phyloP scores from a whole-genome alignment of 192 early-diverging fungal species.

The Geranomyces variabilis region DNA sequence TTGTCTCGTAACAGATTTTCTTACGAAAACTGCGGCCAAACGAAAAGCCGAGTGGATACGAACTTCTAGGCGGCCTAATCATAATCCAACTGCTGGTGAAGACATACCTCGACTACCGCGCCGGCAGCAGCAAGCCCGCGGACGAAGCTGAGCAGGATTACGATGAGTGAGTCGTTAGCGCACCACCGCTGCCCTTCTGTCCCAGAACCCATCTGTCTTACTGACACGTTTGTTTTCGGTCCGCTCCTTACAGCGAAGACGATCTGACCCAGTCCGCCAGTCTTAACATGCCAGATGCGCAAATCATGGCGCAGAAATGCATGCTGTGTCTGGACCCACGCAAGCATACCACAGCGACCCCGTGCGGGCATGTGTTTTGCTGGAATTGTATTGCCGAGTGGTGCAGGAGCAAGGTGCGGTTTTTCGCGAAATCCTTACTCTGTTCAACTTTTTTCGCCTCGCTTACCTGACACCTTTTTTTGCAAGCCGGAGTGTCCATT shows the following conservation, averaged over 20 bases:
- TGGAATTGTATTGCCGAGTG: conserved; percentile 94
- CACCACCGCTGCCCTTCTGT: too few relatives aligned
- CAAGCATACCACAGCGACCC: conserved; percentile 77
- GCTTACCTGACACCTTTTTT: neutral
- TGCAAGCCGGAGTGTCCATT: conserved; percentile 86
- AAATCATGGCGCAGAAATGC: conserved; percentile 63
- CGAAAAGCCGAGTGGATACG: conserved; percentile 79
- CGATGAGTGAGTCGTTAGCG: conserved; percentile 6
- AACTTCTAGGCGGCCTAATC: conserved; percentile 83
- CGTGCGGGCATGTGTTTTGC: conserved; percentile 96
- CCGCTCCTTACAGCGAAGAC: neutral
- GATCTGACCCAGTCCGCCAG: conserved; percentile 28
- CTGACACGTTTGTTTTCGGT: neutral
- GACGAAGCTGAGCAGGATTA: conserved; percentile 19
- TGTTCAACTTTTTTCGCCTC: too few relatives aligned
- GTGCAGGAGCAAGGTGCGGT: conserved; percentile 79
- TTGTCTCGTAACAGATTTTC: conserved; percentile 60
- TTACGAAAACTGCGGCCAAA: conserved; percentile 72
- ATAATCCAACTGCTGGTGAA: conserved; percentile 72
- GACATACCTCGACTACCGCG: conserved; percentile 29
- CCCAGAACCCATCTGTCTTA: too few relatives aligned
- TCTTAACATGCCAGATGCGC: conserved; percentile 4
- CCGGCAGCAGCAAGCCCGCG: neutral
- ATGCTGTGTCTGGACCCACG: conserved; percentile 83
- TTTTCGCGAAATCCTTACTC: too few relatives aligned